These are phyloP conservation scores for Eucalyptus virginea DNA, from an alignment of 345 rosid genomes.

Conservation along the genomic window DNA sequence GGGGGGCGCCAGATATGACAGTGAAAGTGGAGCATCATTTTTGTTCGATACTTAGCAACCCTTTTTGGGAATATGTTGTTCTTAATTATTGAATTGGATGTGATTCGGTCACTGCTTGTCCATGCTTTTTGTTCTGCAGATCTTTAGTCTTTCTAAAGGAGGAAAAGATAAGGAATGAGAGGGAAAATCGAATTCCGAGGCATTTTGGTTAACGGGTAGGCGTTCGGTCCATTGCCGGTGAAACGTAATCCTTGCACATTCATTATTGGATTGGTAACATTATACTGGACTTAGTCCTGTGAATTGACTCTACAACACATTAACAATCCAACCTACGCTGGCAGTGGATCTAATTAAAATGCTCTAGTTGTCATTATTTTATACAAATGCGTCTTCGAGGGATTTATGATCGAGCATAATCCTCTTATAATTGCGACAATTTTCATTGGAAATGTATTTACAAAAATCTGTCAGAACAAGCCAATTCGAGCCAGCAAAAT, in stretches of 20 bases:
- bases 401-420: background rate
- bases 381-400: background rate
- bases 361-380: background rate
- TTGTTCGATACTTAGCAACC: background rate
- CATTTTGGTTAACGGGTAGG: background rate
- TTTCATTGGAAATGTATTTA: background rate
- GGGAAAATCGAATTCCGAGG: background rate
- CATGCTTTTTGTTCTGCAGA: background rate
- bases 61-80: background rate
- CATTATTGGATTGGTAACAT: background rate
- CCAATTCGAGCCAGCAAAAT: background rate
- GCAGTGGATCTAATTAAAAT: background rate
- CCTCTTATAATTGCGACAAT: background rate
- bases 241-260: background rate
- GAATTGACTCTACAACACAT: background rate
- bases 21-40: background rate
- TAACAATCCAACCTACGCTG: background rate
- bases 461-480: background rate
- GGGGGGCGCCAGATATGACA: background rate
- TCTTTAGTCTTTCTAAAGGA: background rate
- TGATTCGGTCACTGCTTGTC: background rate
- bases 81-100: background rate
- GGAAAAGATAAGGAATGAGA: background rate
- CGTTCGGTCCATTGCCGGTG: background rate
- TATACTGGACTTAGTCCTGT: background rate